These are phyloP conservation scores for Exophiala spinifera DNA, from an alignment of 2,329 filamentous ascomycete species.

Conservation along the genomic window DNA sequence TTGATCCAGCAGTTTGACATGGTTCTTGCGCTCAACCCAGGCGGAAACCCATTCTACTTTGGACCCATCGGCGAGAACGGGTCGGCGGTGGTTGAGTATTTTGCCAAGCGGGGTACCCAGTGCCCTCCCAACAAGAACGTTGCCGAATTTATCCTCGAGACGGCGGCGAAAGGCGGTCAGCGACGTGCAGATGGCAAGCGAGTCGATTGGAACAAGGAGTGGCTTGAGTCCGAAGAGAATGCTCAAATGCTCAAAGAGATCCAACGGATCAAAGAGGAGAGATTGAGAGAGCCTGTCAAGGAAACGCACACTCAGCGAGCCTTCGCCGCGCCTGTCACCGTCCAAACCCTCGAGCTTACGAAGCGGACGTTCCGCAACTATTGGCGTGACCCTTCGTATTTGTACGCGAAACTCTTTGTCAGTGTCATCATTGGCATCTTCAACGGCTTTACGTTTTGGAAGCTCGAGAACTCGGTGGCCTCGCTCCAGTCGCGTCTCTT, in stretches of 20 bases:
- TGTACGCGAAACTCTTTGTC: constrained; percentile 73
- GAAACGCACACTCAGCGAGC: constrained; percentile 41
- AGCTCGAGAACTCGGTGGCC: constrained; percentile 61
- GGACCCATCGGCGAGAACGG: constrained; percentile 68
- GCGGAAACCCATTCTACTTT: constrained; percentile 71
- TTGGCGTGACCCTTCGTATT: constrained; percentile 72
- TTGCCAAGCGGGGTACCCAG: constrained; percentile 61
- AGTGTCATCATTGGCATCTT: constrained; percentile 70
- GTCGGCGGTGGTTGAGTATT: constrained; percentile 64
- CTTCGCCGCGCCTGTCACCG: constrained; percentile 63
- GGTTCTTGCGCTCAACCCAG: constrained; percentile 66
- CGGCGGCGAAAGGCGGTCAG: constrained; percentile 57
- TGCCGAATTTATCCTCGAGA: constrained; percentile 65
- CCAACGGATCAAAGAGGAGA: constrained; percentile 57
- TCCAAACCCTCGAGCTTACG: constrained; percentile 65
- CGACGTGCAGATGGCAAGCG: constrained; percentile 50
- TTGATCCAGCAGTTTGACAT: constrained; percentile 72
- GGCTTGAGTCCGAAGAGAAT: constrained; percentile 64
- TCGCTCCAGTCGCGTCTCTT: constrained; percentile 79
- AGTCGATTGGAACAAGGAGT: constrained; percentile 73
- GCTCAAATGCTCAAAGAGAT: constrained; percentile 62
- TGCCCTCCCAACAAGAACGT: constrained; percentile 66
- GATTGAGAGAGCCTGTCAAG: constrained; percentile 41
- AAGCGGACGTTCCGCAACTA: constrained; percentile 69
- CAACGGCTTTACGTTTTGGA: constrained; percentile 74